Conservation (phyloP, 2,329 filamentous ascomycete species). For the Epichloe scottii region DNA sequence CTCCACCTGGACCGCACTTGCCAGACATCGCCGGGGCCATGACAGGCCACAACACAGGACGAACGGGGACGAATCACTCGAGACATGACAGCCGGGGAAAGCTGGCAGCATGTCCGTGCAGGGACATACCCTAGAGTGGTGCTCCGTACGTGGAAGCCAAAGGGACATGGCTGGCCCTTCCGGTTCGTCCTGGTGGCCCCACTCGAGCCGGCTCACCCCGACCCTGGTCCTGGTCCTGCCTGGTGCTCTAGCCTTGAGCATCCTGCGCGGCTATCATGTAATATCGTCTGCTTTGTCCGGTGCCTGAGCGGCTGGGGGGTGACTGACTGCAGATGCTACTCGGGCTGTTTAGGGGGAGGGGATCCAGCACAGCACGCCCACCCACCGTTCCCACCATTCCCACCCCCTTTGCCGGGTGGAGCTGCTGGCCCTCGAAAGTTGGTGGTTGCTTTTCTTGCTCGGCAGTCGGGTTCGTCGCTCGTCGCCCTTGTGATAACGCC, state of each 20-base stretch:
- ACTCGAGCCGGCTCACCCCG: background rate
- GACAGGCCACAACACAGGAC: too few relatives aligned
- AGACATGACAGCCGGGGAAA: background rate
- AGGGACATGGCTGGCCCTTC: background rate
- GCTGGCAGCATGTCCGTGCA: background rate
- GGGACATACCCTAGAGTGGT: background rate
- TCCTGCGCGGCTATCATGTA: too few relatives aligned
- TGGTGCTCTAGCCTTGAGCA: background rate
- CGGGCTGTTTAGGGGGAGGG: too few relatives aligned
- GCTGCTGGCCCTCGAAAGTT: background rate
- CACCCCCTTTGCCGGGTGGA: slow-evolving; percentile 2
- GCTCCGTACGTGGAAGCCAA: too few relatives aligned
- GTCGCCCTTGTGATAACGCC: background rate
- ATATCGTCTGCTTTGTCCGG: too few relatives aligned
- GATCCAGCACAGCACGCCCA: background rate
- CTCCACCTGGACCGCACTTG: too few relatives aligned
- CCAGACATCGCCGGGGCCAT: too few relatives aligned
- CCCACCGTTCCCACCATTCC: background rate
- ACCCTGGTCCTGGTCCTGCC: background rate
- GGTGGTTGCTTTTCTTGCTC: slow-evolving; percentile 2
- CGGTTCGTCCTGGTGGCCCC: background rate
- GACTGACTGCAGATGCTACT: too few relatives aligned
- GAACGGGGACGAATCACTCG: background rate
- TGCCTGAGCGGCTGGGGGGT: too few relatives aligned
- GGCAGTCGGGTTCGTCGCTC: background rate